phyloP scores from a whole-genome alignment of 2,329 filamentous ascomycete genomes.

The Pseudocercospora fuligena region DNA sequence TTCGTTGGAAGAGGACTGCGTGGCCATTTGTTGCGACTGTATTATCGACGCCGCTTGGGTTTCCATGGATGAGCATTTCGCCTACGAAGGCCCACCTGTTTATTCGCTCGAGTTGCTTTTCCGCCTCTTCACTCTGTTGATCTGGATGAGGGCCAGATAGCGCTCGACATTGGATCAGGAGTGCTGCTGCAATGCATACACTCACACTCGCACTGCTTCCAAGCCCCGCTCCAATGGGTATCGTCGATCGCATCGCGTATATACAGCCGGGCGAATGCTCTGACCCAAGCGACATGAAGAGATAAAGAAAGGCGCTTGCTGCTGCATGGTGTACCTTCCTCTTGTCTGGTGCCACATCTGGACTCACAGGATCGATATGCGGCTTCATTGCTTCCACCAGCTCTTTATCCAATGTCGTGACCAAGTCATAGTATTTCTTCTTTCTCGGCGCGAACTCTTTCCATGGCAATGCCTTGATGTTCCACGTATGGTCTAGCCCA shows the following conservation, averaged over 20 bases:
- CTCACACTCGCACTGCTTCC: constrained; percentile 94
- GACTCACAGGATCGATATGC: constrained; percentile 73
- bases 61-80: constrained; percentile 97
- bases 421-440: constrained; percentile 89
- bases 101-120: constrained; percentile 88
- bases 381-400: constrained; percentile 81
- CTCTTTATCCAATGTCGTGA: constrained; percentile 79
- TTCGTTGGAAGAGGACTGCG: constrained; percentile 86
- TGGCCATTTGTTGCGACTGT: constrained; percentile 93
- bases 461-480: constrained; percentile 93
- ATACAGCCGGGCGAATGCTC: constrained; percentile 78
- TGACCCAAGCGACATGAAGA: constrained; percentile 85
- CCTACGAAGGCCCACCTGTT: constrained; percentile 97
- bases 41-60: constrained; percentile 95
- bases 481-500: constrained; percentile 86
- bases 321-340: constrained; percentile 85
- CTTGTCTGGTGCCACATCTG: constrained; percentile 64
- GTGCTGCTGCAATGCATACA: constrained; percentile 82
- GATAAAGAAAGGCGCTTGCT: constrained; percentile 85
- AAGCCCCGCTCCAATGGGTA: constrained; percentile 88
- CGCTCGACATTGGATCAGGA: constrained; percentile 81
- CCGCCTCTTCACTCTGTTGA: constrained; percentile 85
- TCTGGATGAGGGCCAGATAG: constrained; percentile 90
- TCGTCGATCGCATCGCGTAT: constrained; percentile 90
- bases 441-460: constrained; percentile 82